Base-by-base conservation (phyloP, 106 monocot genomes). In the Allium fistulosum region DNA sequence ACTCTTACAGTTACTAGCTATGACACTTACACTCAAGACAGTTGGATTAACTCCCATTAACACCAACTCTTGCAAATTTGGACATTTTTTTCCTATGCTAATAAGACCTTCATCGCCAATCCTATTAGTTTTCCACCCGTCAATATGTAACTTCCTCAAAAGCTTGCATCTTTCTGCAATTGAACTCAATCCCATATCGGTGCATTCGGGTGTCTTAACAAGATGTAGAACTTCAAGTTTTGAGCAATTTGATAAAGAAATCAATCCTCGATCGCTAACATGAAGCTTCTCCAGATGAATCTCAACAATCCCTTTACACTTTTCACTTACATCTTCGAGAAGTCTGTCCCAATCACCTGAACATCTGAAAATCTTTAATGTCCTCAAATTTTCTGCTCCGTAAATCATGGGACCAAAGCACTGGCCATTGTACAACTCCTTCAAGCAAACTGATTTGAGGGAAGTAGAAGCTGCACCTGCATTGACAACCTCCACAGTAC, bases 11-110 rank as follows among this genome's bases (percentile, higher is more conserved):
- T 80, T 82, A 45, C 78, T 69, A 0, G 87, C 86, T 16, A 94
- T 76, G 14, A 80, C 61, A 9, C 63, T 82, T 6, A 94, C 70
- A 62, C 90, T 94, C 17, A 49, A 28, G 0, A 78, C 61, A 0
- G 94, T 94, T 14, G 84, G 90, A 60, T 94, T 94, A 18, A 94
- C 90, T 12, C 94, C 94, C 46, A 90, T 90, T 52, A 94, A 59
- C 15, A 94, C 89, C 57, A 94, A 74, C 57, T 94, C 89, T 49
- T 86, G 89, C 58, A 94, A 63, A 14, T 87, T 84, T 15, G 80
- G 78, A 62, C 90, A 94, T 1, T 64, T 57, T 28, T 66, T 66
- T 0, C 87, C 86, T 6, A 90, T 72, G 0, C 82, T 72, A 1
- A 71, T 59, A 11, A 94, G 74, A 8, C 90, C 87, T n/a, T 77